These are phyloP conservation scores for Rhododendron vialii DNA, from an alignment of 148 eudicot species.

Conservation along the genomic window DNA sequence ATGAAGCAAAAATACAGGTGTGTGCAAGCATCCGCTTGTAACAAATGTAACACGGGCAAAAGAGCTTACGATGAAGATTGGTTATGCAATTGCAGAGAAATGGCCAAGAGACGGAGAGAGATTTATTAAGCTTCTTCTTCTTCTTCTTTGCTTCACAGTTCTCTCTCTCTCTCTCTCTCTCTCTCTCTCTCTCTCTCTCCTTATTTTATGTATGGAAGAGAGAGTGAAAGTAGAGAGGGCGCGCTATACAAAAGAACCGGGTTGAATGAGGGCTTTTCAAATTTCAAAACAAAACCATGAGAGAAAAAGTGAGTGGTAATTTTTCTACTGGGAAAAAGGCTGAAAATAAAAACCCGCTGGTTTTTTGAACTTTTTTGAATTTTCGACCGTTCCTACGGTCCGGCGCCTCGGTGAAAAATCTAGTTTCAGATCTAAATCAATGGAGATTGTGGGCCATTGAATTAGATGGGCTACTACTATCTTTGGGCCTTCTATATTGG, in stretches of 20 bases:
- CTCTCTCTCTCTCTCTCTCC: neutral
- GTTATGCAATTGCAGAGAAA: neutral
- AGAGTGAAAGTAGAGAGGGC: neutral
- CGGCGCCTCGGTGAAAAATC: neutral
- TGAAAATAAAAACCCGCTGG: neutral
- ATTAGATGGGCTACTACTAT: too few species aligned
- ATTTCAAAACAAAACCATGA: constrained; percentile 17
- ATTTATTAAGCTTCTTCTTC: neutral
- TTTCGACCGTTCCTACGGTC: constrained; percentile 22
- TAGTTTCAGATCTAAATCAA: neutral
- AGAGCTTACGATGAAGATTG: neutral
- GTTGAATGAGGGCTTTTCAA: constrained; percentile 21
- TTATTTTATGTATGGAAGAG: neutral
- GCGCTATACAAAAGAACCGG: constrained; percentile 10
- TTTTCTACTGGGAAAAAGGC: neutral
- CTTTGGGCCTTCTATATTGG: too few species aligned
- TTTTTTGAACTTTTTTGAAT: constrained; percentile 15
- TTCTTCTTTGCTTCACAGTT: neutral
- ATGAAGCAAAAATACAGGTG: neutral
- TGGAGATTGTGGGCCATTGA: too few species aligned
- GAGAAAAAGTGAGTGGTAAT: neutral
- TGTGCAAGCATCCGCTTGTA: neutral
- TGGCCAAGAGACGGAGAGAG: constrained; percentile 3
- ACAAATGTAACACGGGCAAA: neutral
- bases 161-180: neutral